Evolutionary conservation across 2,329 filamentous ascomycete genomes (phyloP).

Genomic region (Thelonectria blattea): DNA sequence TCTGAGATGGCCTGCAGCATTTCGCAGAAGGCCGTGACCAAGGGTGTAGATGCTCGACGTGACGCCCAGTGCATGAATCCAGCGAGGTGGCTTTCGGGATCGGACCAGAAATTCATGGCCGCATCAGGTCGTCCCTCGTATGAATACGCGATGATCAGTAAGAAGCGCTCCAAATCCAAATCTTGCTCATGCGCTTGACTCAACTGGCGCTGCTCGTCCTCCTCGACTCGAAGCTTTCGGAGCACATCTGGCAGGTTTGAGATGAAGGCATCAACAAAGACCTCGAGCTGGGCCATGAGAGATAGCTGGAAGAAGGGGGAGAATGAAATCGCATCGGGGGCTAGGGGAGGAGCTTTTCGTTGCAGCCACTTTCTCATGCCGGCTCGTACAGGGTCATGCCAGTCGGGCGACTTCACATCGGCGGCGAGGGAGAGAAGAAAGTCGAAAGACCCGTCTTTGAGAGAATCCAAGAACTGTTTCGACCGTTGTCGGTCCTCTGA

Average conservation of each 20-base stretch:
- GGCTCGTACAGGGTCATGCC: slow-evolving; percentile 85
- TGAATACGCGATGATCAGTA: slow-evolving; percentile 89
- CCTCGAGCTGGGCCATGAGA: slow-evolving; percentile 82
- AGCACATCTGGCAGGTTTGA: slow-evolving; percentile 94
- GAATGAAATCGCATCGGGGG: slow-evolving; percentile 71
- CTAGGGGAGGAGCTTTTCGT: slow-evolving; percentile 74
- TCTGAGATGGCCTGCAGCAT: slow-evolving; percentile 90
- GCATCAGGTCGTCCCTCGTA: slow-evolving; percentile 87
- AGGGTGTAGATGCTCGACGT: slow-evolving; percentile 89
- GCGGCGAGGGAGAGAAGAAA: slow-evolving; percentile 86
- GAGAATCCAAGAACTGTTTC: slow-evolving; percentile 73
- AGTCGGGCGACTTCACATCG: slow-evolving; percentile 79
- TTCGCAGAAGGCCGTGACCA: slow-evolving; percentile 95
- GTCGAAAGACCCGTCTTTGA: slow-evolving; percentile 91
- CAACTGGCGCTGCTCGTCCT: slow-evolving; percentile 82
- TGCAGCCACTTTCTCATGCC: slow-evolving; percentile 84
- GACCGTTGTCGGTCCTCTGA: slow-evolving; percentile 73
- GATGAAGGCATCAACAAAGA: slow-evolving; percentile 90
- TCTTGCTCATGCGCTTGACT: slow-evolving; percentile 70
- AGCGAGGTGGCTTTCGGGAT: slow-evolving; percentile 89
- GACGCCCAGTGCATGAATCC: slow-evolving; percentile 99
- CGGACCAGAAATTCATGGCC: slow-evolving; percentile 88
- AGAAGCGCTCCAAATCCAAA: slow-evolving; percentile 83
- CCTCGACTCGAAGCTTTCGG: slow-evolving; percentile 82
- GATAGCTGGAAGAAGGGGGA: slow-evolving; percentile 74